A percentile compares a stretch with the other conserved stretches of the same genome.
phyloP scores from a whole-genome alignment of 192 early-diverging fungal species.

The Phycomyces blakesleeanus region DNA sequence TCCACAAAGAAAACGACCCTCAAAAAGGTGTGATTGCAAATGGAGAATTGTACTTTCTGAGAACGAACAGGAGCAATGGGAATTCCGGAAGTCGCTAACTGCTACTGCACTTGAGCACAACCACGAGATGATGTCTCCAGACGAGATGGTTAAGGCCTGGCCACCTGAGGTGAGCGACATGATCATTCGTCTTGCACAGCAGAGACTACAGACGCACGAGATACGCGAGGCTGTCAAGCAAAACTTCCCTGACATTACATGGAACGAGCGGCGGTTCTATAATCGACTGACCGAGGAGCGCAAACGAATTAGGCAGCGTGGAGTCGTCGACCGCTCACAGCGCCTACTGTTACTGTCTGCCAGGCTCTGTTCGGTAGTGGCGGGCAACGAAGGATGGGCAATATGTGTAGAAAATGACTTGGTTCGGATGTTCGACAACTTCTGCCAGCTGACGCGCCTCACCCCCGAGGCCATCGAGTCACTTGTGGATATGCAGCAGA shows the following conservation, averaged over 20 bases:
- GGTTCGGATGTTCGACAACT: constrained; percentile 22
- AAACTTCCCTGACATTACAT: constrained; percentile 50
- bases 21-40: constrained; percentile 55
- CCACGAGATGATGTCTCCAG: constrained; percentile 51
- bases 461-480: constrained; percentile 13
- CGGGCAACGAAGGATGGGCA: constrained; percentile 32
- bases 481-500: constrained; percentile 16
- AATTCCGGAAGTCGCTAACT: constrained; percentile 55
- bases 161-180: constrained; percentile 46
- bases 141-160: constrained; percentile 54
- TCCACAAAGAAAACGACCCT: constrained; percentile 50
- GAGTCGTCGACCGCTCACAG: constrained; percentile 46
- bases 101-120: constrained; percentile 51
- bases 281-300: constrained; percentile 56
- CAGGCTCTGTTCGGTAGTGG: constrained; percentile 40
- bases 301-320: constrained; percentile 46
- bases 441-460: constrained; percentile 19
- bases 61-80: constrained; percentile 48
- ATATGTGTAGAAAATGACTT: constrained; percentile 22
- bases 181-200: constrained; percentile 48
- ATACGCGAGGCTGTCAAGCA: constrained; percentile 41
- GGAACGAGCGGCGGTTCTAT: constrained; percentile 61
- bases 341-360: constrained; percentile 44
- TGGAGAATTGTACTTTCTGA: constrained; percentile 57
- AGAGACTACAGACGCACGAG: constrained; percentile 44